These are phyloP conservation scores for Suhomyces canberraensis DNA, from an alignment of 805 yeast genomes.

Conservation along the genomic window DNA sequence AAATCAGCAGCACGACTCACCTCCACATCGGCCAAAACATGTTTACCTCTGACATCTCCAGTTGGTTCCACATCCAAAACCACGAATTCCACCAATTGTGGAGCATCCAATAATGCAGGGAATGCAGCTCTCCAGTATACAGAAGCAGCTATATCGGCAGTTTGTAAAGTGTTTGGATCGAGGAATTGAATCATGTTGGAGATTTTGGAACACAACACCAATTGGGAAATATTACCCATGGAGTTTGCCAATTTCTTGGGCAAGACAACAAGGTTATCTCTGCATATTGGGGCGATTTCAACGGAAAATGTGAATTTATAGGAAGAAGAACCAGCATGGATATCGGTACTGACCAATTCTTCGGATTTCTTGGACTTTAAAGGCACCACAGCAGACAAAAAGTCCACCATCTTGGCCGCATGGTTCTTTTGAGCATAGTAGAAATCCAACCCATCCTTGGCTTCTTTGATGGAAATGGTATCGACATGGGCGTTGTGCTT, in stretches of 20 bases:
- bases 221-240: constrained; percentile 75
- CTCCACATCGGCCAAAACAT: constrained; percentile 84
- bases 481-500: constrained; percentile 91
- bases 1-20: constrained; percentile 86
- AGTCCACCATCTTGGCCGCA: constrained; percentile 92
- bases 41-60: constrained; percentile 71
- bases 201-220: constrained; percentile 81
- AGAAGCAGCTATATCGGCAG: constrained; percentile 66
- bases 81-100: constrained; percentile 79
- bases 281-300: constrained; percentile 94
- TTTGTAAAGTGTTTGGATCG: constrained; percentile 79
- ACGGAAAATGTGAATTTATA: constrained; percentile 91
- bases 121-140: constrained; percentile 85
- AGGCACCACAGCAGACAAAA: constrained; percentile 81
- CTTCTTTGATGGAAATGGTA: constrained; percentile 88
- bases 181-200: constrained; percentile 82
- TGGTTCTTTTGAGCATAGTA: constrained; percentile 85
- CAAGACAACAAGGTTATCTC: constrained; percentile 90
- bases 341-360: constrained; percentile 88
- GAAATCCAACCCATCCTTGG: constrained; percentile 93
- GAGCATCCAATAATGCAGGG: constrained; percentile 66
- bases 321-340: constrained; percentile 81
- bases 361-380: constrained; percentile 78
- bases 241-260: constrained; percentile 84
- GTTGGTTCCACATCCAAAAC: constrained; percentile 94